Conservation (phyloP, 305 asterid genomes). For the Ilex paraguariensis region DNA sequence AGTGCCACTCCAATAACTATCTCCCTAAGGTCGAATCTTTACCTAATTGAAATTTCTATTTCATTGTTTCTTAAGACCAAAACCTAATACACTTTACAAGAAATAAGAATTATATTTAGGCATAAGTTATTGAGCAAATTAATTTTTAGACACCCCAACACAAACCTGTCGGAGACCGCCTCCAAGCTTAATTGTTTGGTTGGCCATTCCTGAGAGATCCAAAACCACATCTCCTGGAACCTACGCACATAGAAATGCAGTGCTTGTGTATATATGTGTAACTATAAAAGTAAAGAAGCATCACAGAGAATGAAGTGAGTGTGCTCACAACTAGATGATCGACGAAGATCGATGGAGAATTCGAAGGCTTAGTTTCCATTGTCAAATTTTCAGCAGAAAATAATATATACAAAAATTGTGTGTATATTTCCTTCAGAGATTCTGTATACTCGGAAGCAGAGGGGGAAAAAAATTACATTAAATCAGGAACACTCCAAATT, state of each 20-base stretch:
- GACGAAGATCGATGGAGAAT: constrained; percentile 35
- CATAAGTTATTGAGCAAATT: too few species aligned
- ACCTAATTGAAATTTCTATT: neutral
- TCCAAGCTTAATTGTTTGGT: constrained; percentile 85
- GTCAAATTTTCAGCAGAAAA: neutral
- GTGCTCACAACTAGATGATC: constrained; percentile 53
- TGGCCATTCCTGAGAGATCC: constrained; percentile 68
- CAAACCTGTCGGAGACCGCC: constrained; percentile 89
- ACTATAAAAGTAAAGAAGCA: neutral
- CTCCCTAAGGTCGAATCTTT: too few species aligned
- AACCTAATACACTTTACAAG: neutral
- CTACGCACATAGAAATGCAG: constrained; percentile 18
- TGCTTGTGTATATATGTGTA: neutral
- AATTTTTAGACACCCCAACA: constrained; percentile 3
- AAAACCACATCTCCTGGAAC: constrained; percentile 89
- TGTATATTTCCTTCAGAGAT: too few species aligned
- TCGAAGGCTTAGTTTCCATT: constrained; percentile 45
- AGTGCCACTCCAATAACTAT: too few species aligned
- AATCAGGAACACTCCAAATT: too few species aligned
- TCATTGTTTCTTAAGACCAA: neutral
- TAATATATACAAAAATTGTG: too few species aligned
- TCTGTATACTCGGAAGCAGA: too few species aligned
- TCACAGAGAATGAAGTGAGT: neutral
- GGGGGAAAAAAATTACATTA: too few species aligned
- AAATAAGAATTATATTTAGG: neutral